These are phyloP conservation scores for Monosporascus sp. DNA, from an alignment of 2,329 filamentous ascomycete genomes.

Conservation along the genomic window DNA sequence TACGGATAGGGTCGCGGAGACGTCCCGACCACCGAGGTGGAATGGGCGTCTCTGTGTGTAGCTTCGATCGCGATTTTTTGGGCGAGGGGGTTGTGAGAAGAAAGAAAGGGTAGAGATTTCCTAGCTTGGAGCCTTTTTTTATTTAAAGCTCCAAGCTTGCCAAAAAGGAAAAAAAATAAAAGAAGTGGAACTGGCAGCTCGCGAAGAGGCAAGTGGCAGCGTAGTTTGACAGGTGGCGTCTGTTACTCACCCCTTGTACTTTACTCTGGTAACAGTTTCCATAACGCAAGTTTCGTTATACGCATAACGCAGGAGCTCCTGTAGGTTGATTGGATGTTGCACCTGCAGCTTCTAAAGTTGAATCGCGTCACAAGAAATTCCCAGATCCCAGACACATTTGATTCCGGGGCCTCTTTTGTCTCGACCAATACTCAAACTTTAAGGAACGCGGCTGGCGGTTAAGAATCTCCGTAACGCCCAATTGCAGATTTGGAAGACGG, in stretches of 20 bases:
- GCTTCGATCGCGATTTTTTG: constrained; percentile 99
- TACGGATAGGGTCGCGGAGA: constrained; percentile 25
- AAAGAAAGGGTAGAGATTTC: constrained; percentile 26
- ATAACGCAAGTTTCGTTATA: too few species aligned
- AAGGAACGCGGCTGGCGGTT: too few species aligned
- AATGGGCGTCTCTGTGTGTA: constrained; percentile 72
- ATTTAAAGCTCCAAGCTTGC: neutral
- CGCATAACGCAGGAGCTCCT: too few species aligned
- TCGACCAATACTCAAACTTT: too few species aligned
- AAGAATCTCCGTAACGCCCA: too few species aligned
- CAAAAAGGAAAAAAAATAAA: neutral
- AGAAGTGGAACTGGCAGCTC: neutral
- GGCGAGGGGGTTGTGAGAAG: constrained; percentile 72
- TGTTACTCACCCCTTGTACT: neutral
- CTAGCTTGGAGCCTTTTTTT: constrained; percentile 9
- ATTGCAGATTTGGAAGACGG: too few species aligned
- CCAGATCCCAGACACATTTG: too few species aligned
- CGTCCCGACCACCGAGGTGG: constrained; percentile 29
- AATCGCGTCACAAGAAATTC: too few species aligned
- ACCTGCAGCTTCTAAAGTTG: too few species aligned
- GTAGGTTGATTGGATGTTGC: too few species aligned
- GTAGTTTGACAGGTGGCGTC: neutral
- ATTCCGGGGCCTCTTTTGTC: too few species aligned
- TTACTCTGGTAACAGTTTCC: too few species aligned
- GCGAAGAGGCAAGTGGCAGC: neutral